These are phyloP conservation scores for Neocallimastix lanati DNA, from an alignment of 192 early-diverging fungal species.

Conservation along the genomic window DNA sequence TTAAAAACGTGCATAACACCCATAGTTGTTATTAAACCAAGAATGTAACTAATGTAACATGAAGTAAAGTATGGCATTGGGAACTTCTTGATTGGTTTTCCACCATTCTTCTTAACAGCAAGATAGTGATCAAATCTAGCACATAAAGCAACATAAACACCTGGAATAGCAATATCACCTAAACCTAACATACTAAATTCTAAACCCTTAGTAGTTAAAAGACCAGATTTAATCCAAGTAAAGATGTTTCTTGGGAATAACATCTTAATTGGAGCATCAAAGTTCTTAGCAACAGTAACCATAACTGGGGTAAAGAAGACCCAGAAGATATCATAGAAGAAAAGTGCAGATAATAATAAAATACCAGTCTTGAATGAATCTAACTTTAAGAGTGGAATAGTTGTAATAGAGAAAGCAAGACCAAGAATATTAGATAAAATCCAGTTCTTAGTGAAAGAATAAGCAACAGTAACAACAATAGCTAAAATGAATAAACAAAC, in stretches of 20 bases:
- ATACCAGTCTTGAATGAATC: conserved; percentile 96
- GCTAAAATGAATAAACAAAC: conserved; percentile 34
- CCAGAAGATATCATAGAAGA: conserved; percentile 97
- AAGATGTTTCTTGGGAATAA: not conserved
- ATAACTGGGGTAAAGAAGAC: conserved; percentile 97
- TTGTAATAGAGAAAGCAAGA: conserved; percentile 66
- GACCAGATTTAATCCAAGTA: not conserved
- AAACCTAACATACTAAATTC: conserved; percentile 83
- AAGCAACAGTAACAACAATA: conserved; percentile 43
- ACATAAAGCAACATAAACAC: conserved; percentile 80
- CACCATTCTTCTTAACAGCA: conserved; percentile 15
- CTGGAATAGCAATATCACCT: conserved; percentile 94
- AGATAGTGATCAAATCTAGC: conserved; percentile 67
- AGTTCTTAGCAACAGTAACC: conserved; percentile 89
- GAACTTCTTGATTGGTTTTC: conserved; percentile 36
- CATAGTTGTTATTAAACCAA: conserved; percentile 75
- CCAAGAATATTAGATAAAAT: conserved; percentile 75
- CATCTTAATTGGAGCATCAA: conserved; percentile 95
- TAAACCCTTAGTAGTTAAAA: not conserved
- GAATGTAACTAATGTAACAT: conserved; percentile 57
- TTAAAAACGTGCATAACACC: conserved; percentile 88
- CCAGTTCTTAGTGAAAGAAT: conserved; percentile 82
- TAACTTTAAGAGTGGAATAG: conserved; percentile 67
- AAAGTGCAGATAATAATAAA: conserved; percentile 73
- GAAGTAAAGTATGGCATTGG: conserved; percentile 74